phyloP scores from a whole-genome alignment of 352 stramenopile genomes.

The Hyaloperonospora brassicae region DNA sequence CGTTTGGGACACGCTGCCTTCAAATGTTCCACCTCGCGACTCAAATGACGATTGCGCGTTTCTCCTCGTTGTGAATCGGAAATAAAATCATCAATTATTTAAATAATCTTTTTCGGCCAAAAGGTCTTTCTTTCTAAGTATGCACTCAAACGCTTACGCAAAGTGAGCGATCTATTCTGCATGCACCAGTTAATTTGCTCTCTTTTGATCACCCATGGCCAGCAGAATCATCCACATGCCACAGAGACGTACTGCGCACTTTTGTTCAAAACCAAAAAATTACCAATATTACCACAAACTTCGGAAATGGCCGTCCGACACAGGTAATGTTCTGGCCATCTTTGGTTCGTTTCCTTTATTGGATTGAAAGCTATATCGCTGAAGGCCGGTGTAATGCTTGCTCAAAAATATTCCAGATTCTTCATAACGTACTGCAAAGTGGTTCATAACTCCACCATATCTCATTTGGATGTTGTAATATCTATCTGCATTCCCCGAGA shows the following conservation, averaged over 20 bases:
- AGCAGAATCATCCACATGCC: background rate
- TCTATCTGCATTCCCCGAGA: too few relatives aligned
- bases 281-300: background rate
- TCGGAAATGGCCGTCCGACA: background rate
- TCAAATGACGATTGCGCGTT: too few relatives aligned
- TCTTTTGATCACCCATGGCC: background rate
- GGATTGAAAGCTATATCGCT: slow-evolving; percentile 11
- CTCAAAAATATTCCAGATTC: slow-evolving; percentile 3
- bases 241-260: background rate
- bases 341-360: slow-evolving; percentile 5
- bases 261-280: background rate
- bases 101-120: too few relatives aligned
- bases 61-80: too few relatives aligned
- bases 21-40: too few relatives aligned
- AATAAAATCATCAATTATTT: too few relatives aligned
- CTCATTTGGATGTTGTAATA: slow-evolving; percentile 1
- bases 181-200: background rate
- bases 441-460: slow-evolving; percentile 10
- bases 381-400: slow-evolving; percentile 3
- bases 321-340: slow-evolving; percentile 7
- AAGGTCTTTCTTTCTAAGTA: too few relatives aligned
- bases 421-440: slow-evolving; percentile 17
- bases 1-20: too few relatives aligned
- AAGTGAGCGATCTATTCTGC: background rate
- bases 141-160: too few relatives aligned